Evolutionary conservation across 2,329 filamentous ascomycete species (phyloP).

Genomic region (Eutypella sp.): DNA sequence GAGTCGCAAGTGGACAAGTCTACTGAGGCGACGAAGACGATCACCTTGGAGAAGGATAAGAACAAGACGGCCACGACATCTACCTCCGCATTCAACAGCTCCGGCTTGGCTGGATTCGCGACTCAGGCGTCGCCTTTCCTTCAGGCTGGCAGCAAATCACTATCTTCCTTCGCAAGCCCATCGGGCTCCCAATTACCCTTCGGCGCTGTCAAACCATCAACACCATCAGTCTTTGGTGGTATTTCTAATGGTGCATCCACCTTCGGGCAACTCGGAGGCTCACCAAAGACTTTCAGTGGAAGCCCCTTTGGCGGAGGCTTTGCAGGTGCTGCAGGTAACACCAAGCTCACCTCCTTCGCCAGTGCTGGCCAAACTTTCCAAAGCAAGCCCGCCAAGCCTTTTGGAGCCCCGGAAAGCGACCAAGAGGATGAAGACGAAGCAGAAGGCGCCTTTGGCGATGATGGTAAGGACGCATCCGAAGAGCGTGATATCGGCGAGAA

Average conservation of each 20-base stretch:
- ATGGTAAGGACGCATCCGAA: slow-evolving; percentile 32
- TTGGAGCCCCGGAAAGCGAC: slow-evolving; percentile 71
- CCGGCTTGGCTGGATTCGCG: slow-evolving; percentile 51
- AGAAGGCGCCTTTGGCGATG: slow-evolving; percentile 41
- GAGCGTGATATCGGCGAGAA: slow-evolving; percentile 42
- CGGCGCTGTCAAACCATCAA: slow-evolving; percentile 31
- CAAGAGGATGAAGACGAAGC: slow-evolving; percentile 35
- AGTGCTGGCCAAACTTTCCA: slow-evolving; percentile 51
- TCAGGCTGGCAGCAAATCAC: slow-evolving; percentile 19
- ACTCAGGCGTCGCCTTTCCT: slow-evolving; percentile 50
- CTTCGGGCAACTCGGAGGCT: slow-evolving; percentile 22
- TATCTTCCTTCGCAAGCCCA: slow-evolving; percentile 41
- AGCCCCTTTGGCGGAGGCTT: slow-evolving; percentile 46
- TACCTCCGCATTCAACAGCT: slow-evolving; percentile 60
- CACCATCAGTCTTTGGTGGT: slow-evolving; percentile 47
- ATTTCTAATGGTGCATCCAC: slow-evolving; percentile 22
- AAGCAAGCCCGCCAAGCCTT: slow-evolving; percentile 64
- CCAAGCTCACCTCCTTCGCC: slow-evolving; percentile 65
- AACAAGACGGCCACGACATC: slow-evolving; percentile 37
- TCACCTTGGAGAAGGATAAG: slow-evolving; percentile 25
- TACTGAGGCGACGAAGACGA: slow-evolving; percentile 7
- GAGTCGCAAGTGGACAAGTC: slow-evolving; percentile 9
- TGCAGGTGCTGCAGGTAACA: slow-evolving; percentile 31
- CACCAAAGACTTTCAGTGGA: slow-evolving; percentile 27
- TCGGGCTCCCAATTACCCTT: slow-evolving; percentile 37